Conservation (phyloP, 805 yeast species). For the Diddensiella santjacobensis region DNA sequence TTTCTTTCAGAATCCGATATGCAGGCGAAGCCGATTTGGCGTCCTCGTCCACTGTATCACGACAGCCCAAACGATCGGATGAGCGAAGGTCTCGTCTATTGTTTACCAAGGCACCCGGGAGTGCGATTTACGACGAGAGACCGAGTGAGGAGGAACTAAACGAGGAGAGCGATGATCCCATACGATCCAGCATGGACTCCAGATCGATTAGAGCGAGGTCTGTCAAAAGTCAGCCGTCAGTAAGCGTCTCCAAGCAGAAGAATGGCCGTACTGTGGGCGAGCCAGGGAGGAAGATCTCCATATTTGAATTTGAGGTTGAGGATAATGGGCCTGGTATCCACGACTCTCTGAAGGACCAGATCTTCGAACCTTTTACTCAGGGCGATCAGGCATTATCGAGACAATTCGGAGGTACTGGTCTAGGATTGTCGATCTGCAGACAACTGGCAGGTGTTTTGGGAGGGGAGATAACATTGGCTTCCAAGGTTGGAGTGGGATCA, state of each 20-base stretch:
- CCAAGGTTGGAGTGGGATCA: slow-evolving; percentile 78
- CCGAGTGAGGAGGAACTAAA: not conserved
- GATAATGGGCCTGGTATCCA: slow-evolving; percentile 96
- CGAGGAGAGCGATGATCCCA: not conserved
- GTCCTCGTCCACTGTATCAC: not conserved
- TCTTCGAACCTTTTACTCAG: slow-evolving; percentile 93
- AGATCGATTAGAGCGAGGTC: not conserved
- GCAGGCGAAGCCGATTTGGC: not conserved
- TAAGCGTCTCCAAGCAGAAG: not conserved
- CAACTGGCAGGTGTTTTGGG: slow-evolving; percentile 87
- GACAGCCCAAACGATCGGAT: not conserved
- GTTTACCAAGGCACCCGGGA: not conserved
- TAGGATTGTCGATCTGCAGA: slow-evolving; percentile 83
- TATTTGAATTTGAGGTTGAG: slow-evolving; percentile 62
- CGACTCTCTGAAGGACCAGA: slow-evolving; percentile 69
- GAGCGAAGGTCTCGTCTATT: not conserved
- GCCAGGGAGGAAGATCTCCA: not conserved
- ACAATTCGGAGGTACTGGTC: slow-evolving; percentile 92
- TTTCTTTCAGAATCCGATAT: slow-evolving; percentile 18
- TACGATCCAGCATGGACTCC: not conserved
- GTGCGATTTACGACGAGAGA: not conserved
- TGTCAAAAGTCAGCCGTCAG: not conserved
- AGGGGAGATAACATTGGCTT: slow-evolving; percentile 71
- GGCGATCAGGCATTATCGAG: slow-evolving; percentile 92
- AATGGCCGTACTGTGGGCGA: not conserved